Conservation (phyloP, 148 eudicot species). For the Pharnaceum exiguum region DNA sequence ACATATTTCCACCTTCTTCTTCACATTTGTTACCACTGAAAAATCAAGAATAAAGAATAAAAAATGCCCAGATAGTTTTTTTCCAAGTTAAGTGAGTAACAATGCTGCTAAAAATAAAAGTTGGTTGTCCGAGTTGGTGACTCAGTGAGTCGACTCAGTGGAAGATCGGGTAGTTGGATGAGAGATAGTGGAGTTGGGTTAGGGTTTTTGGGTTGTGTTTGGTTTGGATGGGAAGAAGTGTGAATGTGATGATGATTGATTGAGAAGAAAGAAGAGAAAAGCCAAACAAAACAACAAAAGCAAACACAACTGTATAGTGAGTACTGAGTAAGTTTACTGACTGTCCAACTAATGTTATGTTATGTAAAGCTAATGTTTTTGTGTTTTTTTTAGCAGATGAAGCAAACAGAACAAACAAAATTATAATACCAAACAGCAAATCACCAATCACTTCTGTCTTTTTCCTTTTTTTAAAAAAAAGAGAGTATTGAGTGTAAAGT, state of each 20-base stretch:
- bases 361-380: too few relatives aligned
- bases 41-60: neutral
- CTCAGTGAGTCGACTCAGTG: conserved; percentile 19
- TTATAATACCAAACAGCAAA: too few relatives aligned
- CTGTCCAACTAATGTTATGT: conserved; percentile 24
- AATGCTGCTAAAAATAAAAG: neutral
- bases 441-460: neutral
- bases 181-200: conserved; percentile 8
- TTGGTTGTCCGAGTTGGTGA: conserved; percentile 6
- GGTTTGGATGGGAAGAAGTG: conserved; percentile 1
- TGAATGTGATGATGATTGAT: conserved; percentile 7
- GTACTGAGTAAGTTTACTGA: too few relatives aligned
- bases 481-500: neutral
- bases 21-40: neutral
- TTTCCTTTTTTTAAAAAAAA: neutral
- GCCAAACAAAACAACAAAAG: too few relatives aligned
- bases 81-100: neutral
- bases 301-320: too few relatives aligned
- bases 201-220: conserved; percentile 27
- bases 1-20: conserved; percentile 35
- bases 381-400: neutral
- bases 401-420: conserved; percentile 16
- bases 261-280: conserved; percentile 14
- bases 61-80: neutral
- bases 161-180: conserved; percentile 9